Evolutionary conservation across 306 rosid species (phyloP), one percentile per base, ranked within the genome.

Genomic region (Lotus japonicus): DNA sequence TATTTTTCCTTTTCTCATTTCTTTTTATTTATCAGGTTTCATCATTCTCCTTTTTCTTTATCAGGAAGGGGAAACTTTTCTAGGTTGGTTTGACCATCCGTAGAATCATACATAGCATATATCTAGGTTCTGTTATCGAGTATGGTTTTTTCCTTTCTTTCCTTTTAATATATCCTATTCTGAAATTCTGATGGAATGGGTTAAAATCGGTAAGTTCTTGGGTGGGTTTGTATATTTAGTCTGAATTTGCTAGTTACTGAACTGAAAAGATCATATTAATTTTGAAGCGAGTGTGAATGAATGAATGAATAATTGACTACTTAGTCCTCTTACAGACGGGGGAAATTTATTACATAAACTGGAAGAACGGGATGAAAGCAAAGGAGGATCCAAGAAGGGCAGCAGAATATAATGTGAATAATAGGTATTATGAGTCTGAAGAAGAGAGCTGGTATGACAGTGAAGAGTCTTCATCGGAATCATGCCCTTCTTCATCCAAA

Each of bases 301-400:
- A 31, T 6, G 72, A 38, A 35, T 38, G 39, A 3, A 9, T 44
- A 10, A 43, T 21, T 18, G 33, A 35, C 33, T 26, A 4, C 2
- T 26, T 26, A 26, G 33, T 9, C n/a, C 11, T 21, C 23, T 19
- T 31, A 53, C 85, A 94, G 98, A 90, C 97, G 8, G 98, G 98
- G 57, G 97, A 94, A 81, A 85, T 94, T 15, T 94, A 90, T 75
- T 94, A 94, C 81, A 84, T 90, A 83, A 94, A 94, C 78, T 94
- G 98, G 98, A 86, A 88, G 76, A 94, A 80, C 65, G 97, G 98
- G 13, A 85, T 83, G 96, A 94, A 84, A 74, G 97, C 96, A 46
- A 94, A 75, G 71, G 94, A 90, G 66, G 97, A 90, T 85, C 98
- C 98, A 1, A 84, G 97, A 54, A 82, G 68, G 60, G 73, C 12